Evolutionary conservation across 495 filamentous ascomycete species (phyloP), one percentile per base, ranked within the genome.

Genomic region (Margaritispora aquatica): DNA sequence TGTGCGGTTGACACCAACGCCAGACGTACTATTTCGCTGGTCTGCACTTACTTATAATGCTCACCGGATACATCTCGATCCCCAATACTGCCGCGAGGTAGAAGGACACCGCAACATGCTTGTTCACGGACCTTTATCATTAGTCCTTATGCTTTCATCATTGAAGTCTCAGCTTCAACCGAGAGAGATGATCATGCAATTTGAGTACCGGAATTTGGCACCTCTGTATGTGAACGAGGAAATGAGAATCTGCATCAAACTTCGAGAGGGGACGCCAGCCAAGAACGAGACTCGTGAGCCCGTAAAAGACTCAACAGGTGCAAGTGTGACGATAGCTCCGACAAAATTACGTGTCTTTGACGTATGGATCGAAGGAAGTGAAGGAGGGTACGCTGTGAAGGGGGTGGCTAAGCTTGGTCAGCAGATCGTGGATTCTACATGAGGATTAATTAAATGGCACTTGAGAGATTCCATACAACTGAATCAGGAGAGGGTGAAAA

Each of bases 41-140:
- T 89, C 85, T 26, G 89, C 89, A 0, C 78, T 96, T 19, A 90
- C 86, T 4, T 90, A 88, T 78, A 96, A 96, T 69, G 88, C 89
- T 5, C 91, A 96, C 67, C 73, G 77, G 5, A 95, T 96, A 57
- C 91, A 96, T 65, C 77, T 94, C n/a, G 88, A 96, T 68, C 80
- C 77, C 2, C 57, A 74, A 17, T 96, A 90, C 72, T 84, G 84
- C 21, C 79, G 78, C 20, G 74, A 82, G 26, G 72, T 82, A 1
- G 93, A 97, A 70, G 89, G 88, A 8, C 84, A 93, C 68, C 79
- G 76, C 13, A 80, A 85, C 53, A 74, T 89, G 23, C 78, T 97
- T 13, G 88, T 96, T 26, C 93, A 97, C 66, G 93, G 93, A 0
- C 93, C 93, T 0, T 74, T 97, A 63, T 82, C 82, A n/a, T 73